Evolutionary conservation across 1,139 yeast genomes (phyloP).

Genomic region (Geotrichum candidum): DNA sequence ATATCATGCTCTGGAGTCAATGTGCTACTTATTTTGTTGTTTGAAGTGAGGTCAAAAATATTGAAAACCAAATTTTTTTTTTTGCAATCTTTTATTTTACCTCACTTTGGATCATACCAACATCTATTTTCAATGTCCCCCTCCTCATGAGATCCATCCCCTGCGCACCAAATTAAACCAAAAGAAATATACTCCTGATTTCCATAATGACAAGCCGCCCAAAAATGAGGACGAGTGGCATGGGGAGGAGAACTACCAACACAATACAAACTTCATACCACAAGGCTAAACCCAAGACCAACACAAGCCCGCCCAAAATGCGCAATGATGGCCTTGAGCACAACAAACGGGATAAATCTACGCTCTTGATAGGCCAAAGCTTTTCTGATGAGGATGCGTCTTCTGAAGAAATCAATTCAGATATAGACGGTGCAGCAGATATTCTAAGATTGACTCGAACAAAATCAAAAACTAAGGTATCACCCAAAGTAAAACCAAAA

Average conservation of each 20-base stretch:
- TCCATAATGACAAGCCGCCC: neutral
- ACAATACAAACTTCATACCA: neutral
- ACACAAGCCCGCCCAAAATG: neutral
- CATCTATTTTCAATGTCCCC: neutral
- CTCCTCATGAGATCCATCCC: neutral
- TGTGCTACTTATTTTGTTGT: too few species aligned
- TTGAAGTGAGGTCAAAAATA: too few species aligned
- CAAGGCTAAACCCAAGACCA: neutral
- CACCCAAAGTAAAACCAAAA: neutral
- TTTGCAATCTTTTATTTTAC: too few species aligned
- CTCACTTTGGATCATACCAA: neutral
- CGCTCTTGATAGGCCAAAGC: neutral
- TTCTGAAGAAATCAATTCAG: neutral
- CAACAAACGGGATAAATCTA: neutral
- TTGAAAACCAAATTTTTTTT: too few species aligned
- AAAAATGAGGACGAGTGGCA: neutral
- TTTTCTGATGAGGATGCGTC: neutral
- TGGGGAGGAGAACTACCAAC: neutral
- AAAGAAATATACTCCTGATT: neutral
- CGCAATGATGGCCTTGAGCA: neutral
- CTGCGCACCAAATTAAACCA: too few species aligned
- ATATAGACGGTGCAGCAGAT: neutral
- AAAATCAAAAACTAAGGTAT: neutral
- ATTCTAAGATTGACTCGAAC: neutral
- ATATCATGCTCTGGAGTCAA: neutral